Percentiles rank a stretch among this genome's conserved stretches.
These are phyloP conservation scores for Aegilops bicornis DNA, from an alignment of 176 grass and related monocot species.

Conservation along the genomic window DNA sequence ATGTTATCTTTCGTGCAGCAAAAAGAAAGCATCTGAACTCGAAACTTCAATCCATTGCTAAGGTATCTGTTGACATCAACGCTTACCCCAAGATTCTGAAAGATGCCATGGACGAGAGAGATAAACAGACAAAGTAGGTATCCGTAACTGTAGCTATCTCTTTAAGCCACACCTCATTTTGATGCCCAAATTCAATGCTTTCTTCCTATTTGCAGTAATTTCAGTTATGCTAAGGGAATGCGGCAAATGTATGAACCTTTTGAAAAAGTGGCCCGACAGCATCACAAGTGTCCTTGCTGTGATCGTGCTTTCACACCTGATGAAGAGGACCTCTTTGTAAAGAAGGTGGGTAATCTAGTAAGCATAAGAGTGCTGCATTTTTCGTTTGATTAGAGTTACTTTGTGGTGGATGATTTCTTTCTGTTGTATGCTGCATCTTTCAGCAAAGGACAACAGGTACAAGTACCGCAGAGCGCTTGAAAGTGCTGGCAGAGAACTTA, in stretches of 20 bases:
- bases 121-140: slow-evolving; percentile 77
- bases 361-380: background rate
- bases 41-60: slow-evolving; percentile 62
- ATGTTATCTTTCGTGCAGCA: slow-evolving; percentile 43
- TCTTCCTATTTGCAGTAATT: slow-evolving; percentile 48
- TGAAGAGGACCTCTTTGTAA: slow-evolving; percentile 85
- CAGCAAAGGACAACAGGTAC: slow-evolving; percentile 83
- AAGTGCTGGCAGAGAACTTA: slow-evolving; percentile 50
- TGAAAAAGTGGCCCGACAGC: slow-evolving; percentile 71
- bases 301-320: slow-evolving; percentile 83
- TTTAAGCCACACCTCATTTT: background rate
- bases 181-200: slow-evolving; percentile 15
- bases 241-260: slow-evolving; percentile 84
- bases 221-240: slow-evolving; percentile 73
- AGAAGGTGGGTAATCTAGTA: slow-evolving; percentile 55
- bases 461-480: slow-evolving; percentile 68
- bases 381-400: slow-evolving; percentile 12
- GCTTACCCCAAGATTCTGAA: slow-evolving; percentile 67
- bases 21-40: slow-evolving; percentile 68
- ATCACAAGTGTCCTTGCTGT: slow-evolving; percentile 87
- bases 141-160: slow-evolving; percentile 19
- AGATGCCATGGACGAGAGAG: slow-evolving; percentile 83
- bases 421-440: slow-evolving; percentile 32
- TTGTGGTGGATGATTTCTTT: slow-evolving; percentile 3
- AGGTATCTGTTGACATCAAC: slow-evolving; percentile 47